Base-by-base conservation (phyloP, 768 basidiomycete genomes). In the Inosperma sp. region DNA sequence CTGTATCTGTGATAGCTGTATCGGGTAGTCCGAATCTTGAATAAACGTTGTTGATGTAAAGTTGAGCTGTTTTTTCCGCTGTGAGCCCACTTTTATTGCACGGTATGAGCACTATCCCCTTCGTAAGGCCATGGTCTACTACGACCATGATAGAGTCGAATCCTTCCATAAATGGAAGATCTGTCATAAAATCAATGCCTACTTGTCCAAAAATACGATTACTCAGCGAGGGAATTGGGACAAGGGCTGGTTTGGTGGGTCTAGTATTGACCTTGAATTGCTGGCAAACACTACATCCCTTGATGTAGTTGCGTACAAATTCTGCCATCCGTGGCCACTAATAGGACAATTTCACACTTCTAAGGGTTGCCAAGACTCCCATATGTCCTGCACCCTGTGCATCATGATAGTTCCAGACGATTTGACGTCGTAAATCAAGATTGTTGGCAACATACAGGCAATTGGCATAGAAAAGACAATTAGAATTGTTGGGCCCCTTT, bases 1-100 rank as follows among this genome's bases (percentile, higher is more conserved):
- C n/a, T n/a, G n/a, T n/a, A n/a, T n/a, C n/a, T n/a, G n/a, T n/a
- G n/a, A n/a, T n/a, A n/a, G n/a, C n/a, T n/a, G n/a, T n/a, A n/a
- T n/a, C n/a, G n/a, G n/a, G n/a, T n/a, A n/a, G n/a, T n/a, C 69
- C 65, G 42, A 66, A 62, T 6, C 53, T 47, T 39, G 53, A 53
- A 29, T 52, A 66, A 1, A 69, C 52, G 22, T 65, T 14, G 12
- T 63, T 48, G 0, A 53, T 37, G n/a, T 54, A 62, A 1, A 58
- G 34, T 6, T 53, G 0, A 0, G 68, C 64, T 0, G 55, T 43
- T 7, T 55, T 55, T 14, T 50, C 40, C 0, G 60, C 40, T 0
- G 53, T 55, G 23, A 67, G 6, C 3, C 41, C 41, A 2, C 10
- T 7, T 22, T 49, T 49, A 14, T 23, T 29, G 14, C 13, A 25